Conservation (phyloP, 352 stramenopile genomes). For the Thalassiosira pacifica region DNA sequence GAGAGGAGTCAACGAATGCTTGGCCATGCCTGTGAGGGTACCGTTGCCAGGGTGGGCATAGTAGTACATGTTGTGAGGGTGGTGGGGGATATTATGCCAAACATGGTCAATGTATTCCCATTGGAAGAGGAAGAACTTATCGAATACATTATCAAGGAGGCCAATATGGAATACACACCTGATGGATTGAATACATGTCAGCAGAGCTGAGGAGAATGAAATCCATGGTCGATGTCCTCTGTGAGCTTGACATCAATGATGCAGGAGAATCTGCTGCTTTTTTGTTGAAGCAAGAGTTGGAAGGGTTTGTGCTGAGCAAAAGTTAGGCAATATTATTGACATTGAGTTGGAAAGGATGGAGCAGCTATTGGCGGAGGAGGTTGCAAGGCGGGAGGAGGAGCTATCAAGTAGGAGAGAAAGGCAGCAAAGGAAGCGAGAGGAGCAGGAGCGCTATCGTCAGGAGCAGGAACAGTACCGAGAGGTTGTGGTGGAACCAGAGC, state of each 20-base stretch:
- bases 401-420: conserved; percentile 6
- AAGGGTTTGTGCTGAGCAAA: conserved; percentile 58
- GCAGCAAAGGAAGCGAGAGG: conserved; percentile 8
- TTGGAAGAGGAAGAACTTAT: conserved; percentile 55
- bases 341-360: conserved; percentile 53
- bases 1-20: conserved; percentile 24
- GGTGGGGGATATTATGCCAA: conserved; percentile 3
- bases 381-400: conserved; percentile 42
- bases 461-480: too few species aligned
- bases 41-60: conserved; percentile 28
- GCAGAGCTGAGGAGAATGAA: conserved; percentile 55
- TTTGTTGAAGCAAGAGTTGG: conserved; percentile 53
- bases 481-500: conserved; percentile 22
- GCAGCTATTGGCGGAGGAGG: conserved; percentile 53
- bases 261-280: conserved; percentile 48
- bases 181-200: conserved; percentile 60
- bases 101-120: conserved; percentile 39
- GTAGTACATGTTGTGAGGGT: neutral
- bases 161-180: conserved; percentile 57
- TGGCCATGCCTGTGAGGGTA: conserved; percentile 11
- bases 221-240: conserved; percentile 48
- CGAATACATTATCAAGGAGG: conserved; percentile 60
- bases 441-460: conserved; percentile 8
- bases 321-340: conserved; percentile 64
- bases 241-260: conserved; percentile 29